Base-by-base conservation (phyloP, 202 grass and related monocot genomes). In the Setaria italica region DNA sequence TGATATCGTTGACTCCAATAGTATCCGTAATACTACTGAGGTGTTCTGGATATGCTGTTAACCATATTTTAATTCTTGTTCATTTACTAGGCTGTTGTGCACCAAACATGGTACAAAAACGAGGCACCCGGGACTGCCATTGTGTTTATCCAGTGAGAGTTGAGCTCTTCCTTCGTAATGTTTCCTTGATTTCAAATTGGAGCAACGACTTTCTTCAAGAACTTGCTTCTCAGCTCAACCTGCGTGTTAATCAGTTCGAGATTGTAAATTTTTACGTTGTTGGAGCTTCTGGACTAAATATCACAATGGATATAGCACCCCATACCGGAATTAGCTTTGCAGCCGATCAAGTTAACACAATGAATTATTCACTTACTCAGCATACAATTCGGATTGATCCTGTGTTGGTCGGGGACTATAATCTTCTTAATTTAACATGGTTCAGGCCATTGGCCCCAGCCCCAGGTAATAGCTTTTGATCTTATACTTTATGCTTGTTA, bases 201-300 rank as follows among this genome's bases (percentile, higher is more conserved):
- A 99, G 84, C 83, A 92, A 87, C 2, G 83, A 92, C 86, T 97
- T 99, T 82, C 94, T 99, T 59, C 85, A 77, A 54, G 97, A 99
- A 70, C 92, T 99, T 37, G 79, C 97, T 63, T 85, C 89, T 54
- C 94, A 99, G 75, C 94, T 97, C 77, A 75, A 79, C 30, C 79
- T 97, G 58, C 55, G 51, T 49, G 94, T 84, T 74, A 57, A 35
- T 70, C 94, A 99, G 74, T 99, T 99, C 46, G 97, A 87, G 85
- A 94, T 99, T 72, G 85, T 86, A 80, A 99, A 97, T 85, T 97
- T 99, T 81, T 97, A 97, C 42, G 97, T 99, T 68, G 97, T 99
- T 81, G 94, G 97, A 76, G 87, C 90, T 72, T 96, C 92, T 89
- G 97, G 94, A 65, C 89, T 99, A 83, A 99, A 99, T 79, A 97